These are phyloP conservation scores for Erysimum cheiranthoides DNA, from an alignment of 345 rosid genomes.

Conservation along the genomic window DNA sequence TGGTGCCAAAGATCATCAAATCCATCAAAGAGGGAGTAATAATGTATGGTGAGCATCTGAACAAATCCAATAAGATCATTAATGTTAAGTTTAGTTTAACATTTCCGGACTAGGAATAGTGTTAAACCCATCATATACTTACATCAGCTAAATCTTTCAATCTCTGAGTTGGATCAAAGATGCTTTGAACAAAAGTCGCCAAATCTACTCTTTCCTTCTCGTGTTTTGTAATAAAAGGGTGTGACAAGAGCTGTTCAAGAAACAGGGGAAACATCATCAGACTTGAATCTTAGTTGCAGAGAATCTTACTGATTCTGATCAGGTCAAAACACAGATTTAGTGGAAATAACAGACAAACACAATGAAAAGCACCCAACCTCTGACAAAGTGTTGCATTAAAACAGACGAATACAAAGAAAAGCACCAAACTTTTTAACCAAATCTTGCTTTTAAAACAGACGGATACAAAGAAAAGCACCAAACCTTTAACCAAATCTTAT, in stretches of 20 bases:
- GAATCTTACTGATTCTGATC: background rate
- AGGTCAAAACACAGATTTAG: background rate
- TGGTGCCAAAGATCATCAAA: constrained; percentile 85
- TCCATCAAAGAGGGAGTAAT: constrained; percentile 91
- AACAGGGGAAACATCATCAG: constrained; percentile 39
- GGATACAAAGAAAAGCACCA: background rate
- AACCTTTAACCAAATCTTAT: background rate
- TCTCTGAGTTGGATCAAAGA: constrained; percentile 85
- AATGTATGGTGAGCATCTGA: constrained; percentile 95
- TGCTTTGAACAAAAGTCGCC: constrained; percentile 73
- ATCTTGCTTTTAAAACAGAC: background rate
- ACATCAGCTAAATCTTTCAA: constrained; percentile 97
- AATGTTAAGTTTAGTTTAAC: background rate
- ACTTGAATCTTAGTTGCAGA: constrained; percentile 2
- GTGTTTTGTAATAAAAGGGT: constrained; percentile 82
- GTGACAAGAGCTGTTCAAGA: constrained; percentile 77
- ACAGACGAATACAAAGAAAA: background rate
- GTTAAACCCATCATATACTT: constrained; percentile 45
- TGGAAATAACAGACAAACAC: background rate
- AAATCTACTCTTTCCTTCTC: constrained; percentile 65
- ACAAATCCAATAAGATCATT: constrained; percentile 26
- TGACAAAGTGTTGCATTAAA: background rate
- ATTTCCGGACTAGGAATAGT: constrained; percentile 1
- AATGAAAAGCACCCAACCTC: background rate
- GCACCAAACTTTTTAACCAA: background rate